A percentile compares a stretch with the other conserved stretches of the same genome.
phyloP scores from a whole-genome alignment of 306 rosid species.

The Quercus wislizeni region DNA sequence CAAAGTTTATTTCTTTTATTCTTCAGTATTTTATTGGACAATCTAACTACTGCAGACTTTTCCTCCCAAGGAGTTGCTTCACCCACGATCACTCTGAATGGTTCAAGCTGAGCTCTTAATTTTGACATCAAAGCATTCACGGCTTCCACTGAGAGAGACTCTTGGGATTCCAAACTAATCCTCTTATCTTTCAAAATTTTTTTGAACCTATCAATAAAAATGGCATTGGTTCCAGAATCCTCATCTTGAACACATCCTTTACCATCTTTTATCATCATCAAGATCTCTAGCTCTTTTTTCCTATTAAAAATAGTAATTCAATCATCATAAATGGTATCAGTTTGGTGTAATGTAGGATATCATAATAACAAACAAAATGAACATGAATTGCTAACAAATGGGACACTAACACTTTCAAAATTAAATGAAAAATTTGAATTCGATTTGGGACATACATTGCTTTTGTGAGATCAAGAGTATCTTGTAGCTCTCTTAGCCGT shows the following conservation, averaged over 20 bases:
- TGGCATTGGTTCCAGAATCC: slow-evolving; percentile 25
- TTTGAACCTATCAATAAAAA: slow-evolving; percentile 23
- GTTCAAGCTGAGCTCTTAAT: slow-evolving; percentile 59
- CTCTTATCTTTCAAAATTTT: slow-evolving; percentile 45
- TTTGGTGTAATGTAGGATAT: not conserved
- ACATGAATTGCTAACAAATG: not conserved
- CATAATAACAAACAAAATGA: slow-evolving; percentile 9
- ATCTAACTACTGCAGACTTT: slow-evolving; percentile 52
- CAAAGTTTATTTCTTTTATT: slow-evolving; percentile 63
- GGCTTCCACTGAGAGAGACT: slow-evolving; percentile 53
- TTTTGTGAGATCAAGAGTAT: slow-evolving; percentile 60
- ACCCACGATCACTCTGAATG: slow-evolving; percentile 46
- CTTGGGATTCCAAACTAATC: slow-evolving; percentile 57
- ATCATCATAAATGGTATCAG: not conserved
- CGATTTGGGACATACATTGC: slow-evolving; percentile 45
- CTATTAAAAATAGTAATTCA: slow-evolving; percentile 25
- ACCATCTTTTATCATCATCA: slow-evolving; percentile 47
- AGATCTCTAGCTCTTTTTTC: slow-evolving; percentile 72
- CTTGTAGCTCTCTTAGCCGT: slow-evolving; percentile 54
- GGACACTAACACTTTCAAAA: not conserved
- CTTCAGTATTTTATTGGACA: slow-evolving; percentile 49
- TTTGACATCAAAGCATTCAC: slow-evolving; percentile 57
- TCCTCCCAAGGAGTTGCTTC: slow-evolving; percentile 82
- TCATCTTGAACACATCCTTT: slow-evolving; percentile 36
- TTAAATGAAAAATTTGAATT: not conserved